These are phyloP conservation scores for Cylindrotheca closterium DNA, from an alignment of 108 stramenopile genomes.

Conservation along the genomic window DNA sequence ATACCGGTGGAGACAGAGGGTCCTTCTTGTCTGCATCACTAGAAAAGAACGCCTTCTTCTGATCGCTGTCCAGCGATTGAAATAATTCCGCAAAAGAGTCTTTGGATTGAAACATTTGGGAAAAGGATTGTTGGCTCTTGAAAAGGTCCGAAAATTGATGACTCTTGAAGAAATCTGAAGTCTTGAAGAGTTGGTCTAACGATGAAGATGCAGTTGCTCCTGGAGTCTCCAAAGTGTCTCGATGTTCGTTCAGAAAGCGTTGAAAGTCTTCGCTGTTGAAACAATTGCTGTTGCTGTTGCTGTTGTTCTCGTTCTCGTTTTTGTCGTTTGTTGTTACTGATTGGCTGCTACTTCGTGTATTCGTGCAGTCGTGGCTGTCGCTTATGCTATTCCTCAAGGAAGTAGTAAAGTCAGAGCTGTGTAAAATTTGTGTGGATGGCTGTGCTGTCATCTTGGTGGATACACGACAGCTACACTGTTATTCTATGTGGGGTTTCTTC, in stretches of 20 bases:
- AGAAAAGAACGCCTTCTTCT: too few relatives aligned
- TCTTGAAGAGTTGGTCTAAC: constrained; percentile 8
- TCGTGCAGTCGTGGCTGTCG: too few relatives aligned
- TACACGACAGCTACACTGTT: too few relatives aligned
- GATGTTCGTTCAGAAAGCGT: constrained; percentile 10
- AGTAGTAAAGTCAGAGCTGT: too few relatives aligned
- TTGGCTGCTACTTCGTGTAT: neutral
- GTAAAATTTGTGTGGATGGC: too few relatives aligned
- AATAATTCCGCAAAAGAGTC: too few relatives aligned
- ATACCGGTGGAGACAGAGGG: neutral
- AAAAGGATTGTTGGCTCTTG: neutral
- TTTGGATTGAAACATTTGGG: too few relatives aligned
- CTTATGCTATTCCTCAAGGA: too few relatives aligned
- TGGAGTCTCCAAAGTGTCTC: neutral
- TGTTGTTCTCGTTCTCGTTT: neutral
- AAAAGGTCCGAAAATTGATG: constrained; percentile 9
- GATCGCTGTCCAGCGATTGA: too few relatives aligned
- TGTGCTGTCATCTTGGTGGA: too few relatives aligned
- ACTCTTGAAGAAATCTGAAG: constrained; percentile 25
- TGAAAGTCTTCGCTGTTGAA: constrained; percentile 27
- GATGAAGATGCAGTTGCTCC: neutral
- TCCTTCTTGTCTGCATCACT: neutral
- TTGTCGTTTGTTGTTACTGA: too few relatives aligned
- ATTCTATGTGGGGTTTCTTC: too few relatives aligned
- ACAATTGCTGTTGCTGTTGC: neutral